Base-by-base conservation (phyloP, 371 early-diverging fungal genomes). In the Entomophthora muscae region DNA sequence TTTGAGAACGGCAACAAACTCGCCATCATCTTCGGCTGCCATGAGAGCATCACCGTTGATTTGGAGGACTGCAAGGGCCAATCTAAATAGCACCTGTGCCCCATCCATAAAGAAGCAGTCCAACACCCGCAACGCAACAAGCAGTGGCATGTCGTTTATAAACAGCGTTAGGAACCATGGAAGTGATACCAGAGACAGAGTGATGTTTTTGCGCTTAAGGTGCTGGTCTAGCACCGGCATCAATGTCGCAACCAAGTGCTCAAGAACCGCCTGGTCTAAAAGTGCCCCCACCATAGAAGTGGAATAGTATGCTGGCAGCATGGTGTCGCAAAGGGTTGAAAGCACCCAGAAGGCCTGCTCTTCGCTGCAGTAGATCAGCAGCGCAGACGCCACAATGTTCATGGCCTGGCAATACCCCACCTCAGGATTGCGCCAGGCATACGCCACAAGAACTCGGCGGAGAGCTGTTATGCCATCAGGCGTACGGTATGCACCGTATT, bases 331-430 rank as follows among this genome's bases (percentile, higher is more conserved):
- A 42, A 96, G 72, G 7, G 91, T 84, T 24, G 86, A 83, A 52
- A 98, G 71, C 1, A 85, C 82, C 90, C 93, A 98, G 70, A 96
- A 98, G 1, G 93, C 93, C 68, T 97, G 96, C 71, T 95, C 96
- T 71, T 98, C 97, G 17, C 84, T 85, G 79, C 90, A 79, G 65
- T 89, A 82, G 75, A 98, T 91, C 51, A 98, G 75, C 56, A 98
- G 75, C 0, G 93, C 92, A 32, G 90, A 90, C 17, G 91, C 91
- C 1, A 97, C 88, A 70, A 97, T 92, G 71, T 97, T 97, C 98
- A 98, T 98, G 0, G 98, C 97, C 72, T 98, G 97, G 71, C 97
- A 96, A 72, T 98, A 98, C 13, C 98, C 98, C 24, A 98, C 80
- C 68, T 92, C 93, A 0, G 89, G 85, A 63, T 91, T 82, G 66